Percentiles rank a stretch among this genome's conserved stretches.
Evolutionary conservation across 2,329 filamentous ascomycete species (phyloP).

Genomic region (Alternaria tenuissima): DNA sequence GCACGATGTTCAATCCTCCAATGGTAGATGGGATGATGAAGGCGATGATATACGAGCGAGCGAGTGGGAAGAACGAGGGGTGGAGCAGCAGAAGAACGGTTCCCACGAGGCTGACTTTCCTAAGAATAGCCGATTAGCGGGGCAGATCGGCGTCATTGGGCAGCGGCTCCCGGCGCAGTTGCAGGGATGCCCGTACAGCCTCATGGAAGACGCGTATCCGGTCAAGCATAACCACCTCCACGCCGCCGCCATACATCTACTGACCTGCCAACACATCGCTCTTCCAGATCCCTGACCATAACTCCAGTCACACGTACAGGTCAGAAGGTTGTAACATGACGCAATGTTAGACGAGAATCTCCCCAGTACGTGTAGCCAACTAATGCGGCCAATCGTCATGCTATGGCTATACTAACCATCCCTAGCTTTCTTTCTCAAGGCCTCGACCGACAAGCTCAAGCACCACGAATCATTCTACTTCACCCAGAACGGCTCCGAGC

Average conservation of each 20-base stretch:
- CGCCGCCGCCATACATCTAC: slow-evolving; percentile 5
- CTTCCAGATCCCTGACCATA: not conserved
- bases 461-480: slow-evolving; percentile 64
- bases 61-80: not conserved
- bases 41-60: not conserved
- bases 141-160: slow-evolving; percentile 18
- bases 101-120: slow-evolving; percentile 12
- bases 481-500: slow-evolving; percentile 80
- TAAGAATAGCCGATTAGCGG: slow-evolving; percentile 13
- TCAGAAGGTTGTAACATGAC: slow-evolving; percentile 23
- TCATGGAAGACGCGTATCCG: slow-evolving; percentile 20
- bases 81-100: slow-evolving; percentile 3
- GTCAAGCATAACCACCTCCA: slow-evolving; percentile 8
- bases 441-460: slow-evolving; percentile 58
- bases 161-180: slow-evolving; percentile 14
- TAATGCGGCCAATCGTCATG: not conserved
- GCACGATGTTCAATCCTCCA: not conserved
- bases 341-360: slow-evolving; percentile 92
- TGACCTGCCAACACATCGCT: slow-evolving; percentile 4
- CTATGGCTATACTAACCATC: slow-evolving; percentile 10
- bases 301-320: not conserved
- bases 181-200: slow-evolving; percentile 22
- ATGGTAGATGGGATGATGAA: not conserved
- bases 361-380: slow-evolving; percentile 63
- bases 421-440: slow-evolving; percentile 67